These are phyloP conservation scores for Ambrosiella cleistominuta DNA, from an alignment of 2,329 filamentous ascomycete species.

Conservation along the genomic window DNA sequence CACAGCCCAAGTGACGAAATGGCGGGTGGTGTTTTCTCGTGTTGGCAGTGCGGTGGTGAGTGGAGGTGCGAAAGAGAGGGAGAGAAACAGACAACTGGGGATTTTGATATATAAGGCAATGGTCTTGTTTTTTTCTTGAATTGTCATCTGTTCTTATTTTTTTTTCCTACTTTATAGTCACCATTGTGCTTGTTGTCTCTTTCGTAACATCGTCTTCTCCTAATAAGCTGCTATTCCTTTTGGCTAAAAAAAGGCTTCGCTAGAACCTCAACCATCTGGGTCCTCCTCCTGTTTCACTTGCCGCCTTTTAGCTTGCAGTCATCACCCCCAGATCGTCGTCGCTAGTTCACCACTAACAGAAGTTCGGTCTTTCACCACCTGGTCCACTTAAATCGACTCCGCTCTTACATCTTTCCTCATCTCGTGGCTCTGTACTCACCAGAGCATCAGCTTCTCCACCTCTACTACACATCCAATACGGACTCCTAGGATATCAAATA, in stretches of 20 bases:
- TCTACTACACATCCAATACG: no score
- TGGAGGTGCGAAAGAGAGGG: no score
- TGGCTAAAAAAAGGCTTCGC: background rate
- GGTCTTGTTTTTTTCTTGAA: background rate
- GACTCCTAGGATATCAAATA: no score
- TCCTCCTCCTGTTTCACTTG: background rate
- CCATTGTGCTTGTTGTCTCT: background rate
- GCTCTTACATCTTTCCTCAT: no score
- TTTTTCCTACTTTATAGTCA: background rate
- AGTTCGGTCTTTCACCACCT: no score
- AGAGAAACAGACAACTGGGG: background rate
- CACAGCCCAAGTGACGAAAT: background rate
- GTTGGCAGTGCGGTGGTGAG: background rate
- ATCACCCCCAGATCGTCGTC: background rate
- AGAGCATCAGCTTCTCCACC: no score
- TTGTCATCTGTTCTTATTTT: background rate
- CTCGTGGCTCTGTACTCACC: no score
- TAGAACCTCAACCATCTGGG: background rate
- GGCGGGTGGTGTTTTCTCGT: background rate
- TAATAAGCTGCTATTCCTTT: background rate
- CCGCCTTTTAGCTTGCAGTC: background rate
- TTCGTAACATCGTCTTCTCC: background rate
- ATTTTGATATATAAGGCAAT: background rate
- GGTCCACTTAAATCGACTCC: no score
- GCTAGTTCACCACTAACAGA: background rate